A percentile compares a stretch with the other conserved stretches of the same genome.
phyloP scores from a whole-genome alignment of 495 filamentous ascomycete species.

The Penicillium samsonianum region DNA sequence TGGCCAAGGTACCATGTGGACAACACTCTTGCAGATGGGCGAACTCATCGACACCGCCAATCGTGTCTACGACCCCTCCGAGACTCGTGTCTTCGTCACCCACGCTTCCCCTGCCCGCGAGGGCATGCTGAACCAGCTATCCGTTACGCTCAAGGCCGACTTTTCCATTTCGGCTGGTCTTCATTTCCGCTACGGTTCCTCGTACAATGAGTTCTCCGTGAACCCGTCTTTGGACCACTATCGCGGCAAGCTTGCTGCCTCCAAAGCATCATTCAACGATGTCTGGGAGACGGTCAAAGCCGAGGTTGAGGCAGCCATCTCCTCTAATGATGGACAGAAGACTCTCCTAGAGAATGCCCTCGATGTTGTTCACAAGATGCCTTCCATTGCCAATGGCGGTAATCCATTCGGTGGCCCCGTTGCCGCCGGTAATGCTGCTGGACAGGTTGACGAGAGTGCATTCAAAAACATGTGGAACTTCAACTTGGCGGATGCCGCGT shows the following conservation, averaged over 20 bases:
- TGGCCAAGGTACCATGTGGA: slow-evolving; percentile 99
- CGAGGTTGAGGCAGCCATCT: slow-evolving; percentile 91
- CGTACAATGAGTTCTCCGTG: slow-evolving; percentile 99
- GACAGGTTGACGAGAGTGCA: slow-evolving; percentile 95
- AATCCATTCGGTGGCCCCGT: slow-evolving; percentile 92
- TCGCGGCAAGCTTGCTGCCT: slow-evolving; percentile 98
- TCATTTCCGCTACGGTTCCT: slow-evolving; percentile 98
- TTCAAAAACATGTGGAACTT: slow-evolving; percentile 99
- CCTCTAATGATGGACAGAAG: slow-evolving; percentile 89
- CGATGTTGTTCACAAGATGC: slow-evolving; percentile 94
- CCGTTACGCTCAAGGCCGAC: slow-evolving; percentile 95
- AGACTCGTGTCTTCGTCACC: slow-evolving; percentile 97
- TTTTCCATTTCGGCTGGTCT: slow-evolving; percentile 97
- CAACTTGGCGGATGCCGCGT: slow-evolving; percentile 96
- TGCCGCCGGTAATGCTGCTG: slow-evolving; percentile 68
- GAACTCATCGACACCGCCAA: slow-evolving; percentile 98
- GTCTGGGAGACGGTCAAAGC: slow-evolving; percentile 98
- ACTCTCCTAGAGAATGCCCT: slow-evolving; percentile 86
- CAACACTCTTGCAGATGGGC: slow-evolving; percentile 96
- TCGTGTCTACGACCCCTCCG: slow-evolving; percentile 95
- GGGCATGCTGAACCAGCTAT: slow-evolving; percentile 96
- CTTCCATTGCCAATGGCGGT: slow-evolving; percentile 85
- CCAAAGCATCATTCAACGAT: slow-evolving; percentile 97
- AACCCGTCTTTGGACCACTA: slow-evolving; percentile 98
- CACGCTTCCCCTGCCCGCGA: slow-evolving; percentile 97